These are phyloP conservation scores for Chlamydomonas asymmetrica DNA, from an alignment of 139 green algal genomes.

Conservation along the genomic window DNA sequence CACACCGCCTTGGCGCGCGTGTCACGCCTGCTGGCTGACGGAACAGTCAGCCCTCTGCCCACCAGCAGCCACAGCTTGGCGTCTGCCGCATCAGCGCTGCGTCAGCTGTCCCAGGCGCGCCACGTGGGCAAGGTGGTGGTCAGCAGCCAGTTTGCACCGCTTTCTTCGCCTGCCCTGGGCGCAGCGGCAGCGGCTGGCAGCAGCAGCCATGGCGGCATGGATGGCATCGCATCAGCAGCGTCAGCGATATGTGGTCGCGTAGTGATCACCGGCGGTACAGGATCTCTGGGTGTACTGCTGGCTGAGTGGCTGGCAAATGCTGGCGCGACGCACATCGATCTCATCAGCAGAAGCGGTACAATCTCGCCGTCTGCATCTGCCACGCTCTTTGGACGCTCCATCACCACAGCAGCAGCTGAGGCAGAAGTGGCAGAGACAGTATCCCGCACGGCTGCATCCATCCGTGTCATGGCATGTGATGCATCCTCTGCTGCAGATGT, in stretches of 20 bases:
- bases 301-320: constrained; percentile 49
- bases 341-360: constrained; percentile 21
- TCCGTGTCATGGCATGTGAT: constrained; percentile 14
- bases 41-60: constrained; percentile 36
- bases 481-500: neutral
- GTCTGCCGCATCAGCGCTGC: constrained; percentile 40
- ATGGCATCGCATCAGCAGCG: neutral
- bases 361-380: too few relatives aligned
- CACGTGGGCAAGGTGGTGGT: constrained; percentile 84
- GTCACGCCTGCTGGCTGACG: constrained; percentile 50
- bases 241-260: neutral
- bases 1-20: constrained; percentile 36
- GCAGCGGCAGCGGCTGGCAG: neutral
- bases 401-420: constrained; percentile 1
- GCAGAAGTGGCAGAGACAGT: too few relatives aligned
- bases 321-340: constrained; percentile 15
- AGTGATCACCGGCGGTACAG: constrained; percentile 67
- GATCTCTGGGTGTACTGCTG: constrained; percentile 61
- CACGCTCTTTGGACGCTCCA: too few relatives aligned
- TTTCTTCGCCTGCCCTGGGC: neutral
- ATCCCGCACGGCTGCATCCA: too few relatives aligned
- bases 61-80: constrained; percentile 29
- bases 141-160: neutral
- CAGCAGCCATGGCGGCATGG: neutral
- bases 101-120: constrained; percentile 66